Evolutionary conservation across 2,329 filamentous ascomycete species (phyloP).

Genomic region (Aureobasidium mangrovei): DNA sequence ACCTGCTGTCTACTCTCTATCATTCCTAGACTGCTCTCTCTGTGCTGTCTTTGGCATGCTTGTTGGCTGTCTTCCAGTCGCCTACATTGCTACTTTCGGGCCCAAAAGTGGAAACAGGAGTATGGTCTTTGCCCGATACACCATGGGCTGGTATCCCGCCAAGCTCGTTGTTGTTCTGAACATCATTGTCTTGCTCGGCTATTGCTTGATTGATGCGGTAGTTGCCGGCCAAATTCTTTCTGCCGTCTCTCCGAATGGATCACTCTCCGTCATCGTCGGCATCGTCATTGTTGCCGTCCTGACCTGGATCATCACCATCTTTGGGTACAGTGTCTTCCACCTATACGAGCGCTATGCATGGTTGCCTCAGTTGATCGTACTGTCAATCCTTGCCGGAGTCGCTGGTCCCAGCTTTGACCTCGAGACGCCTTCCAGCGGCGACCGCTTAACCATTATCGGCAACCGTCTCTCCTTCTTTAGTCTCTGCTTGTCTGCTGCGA

Average conservation of each 20-base stretch:
- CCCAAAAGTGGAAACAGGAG: constrained; percentile 53
- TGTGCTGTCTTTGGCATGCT: constrained; percentile 50
- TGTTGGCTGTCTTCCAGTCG: constrained; percentile 45
- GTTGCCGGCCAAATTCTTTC: constrained; percentile 61
- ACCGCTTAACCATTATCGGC: constrained; percentile 43
- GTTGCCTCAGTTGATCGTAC: constrained; percentile 52
- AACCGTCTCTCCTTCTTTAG: constrained; percentile 61
- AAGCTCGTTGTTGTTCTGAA: constrained; percentile 56
- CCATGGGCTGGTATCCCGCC: constrained; percentile 58
- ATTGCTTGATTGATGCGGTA: constrained; percentile 55
- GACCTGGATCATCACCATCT: constrained; percentile 55
- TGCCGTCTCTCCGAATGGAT: constrained; percentile 49
- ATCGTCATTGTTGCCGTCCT: constrained; percentile 57
- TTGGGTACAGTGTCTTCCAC: constrained; percentile 60
- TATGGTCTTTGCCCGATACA: constrained; percentile 52
- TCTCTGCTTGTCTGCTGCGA: constrained; percentile 54
- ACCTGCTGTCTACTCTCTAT: constrained; percentile 48
- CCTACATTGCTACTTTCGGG: constrained; percentile 55
- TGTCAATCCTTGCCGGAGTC: constrained; percentile 54
- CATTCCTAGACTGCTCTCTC: constrained; percentile 48
- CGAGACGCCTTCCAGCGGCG: constrained; percentile 42
- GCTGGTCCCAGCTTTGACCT: constrained; percentile 53
- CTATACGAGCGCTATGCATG: constrained; percentile 60
- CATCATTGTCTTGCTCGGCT: constrained; percentile 52
- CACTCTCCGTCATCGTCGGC: constrained; percentile 55